Percentiles rank a stretch among this genome's conserved stretches.
phyloP scores from a whole-genome alignment of 2,329 filamentous ascomycete species.

The Fusarium buharicum region DNA sequence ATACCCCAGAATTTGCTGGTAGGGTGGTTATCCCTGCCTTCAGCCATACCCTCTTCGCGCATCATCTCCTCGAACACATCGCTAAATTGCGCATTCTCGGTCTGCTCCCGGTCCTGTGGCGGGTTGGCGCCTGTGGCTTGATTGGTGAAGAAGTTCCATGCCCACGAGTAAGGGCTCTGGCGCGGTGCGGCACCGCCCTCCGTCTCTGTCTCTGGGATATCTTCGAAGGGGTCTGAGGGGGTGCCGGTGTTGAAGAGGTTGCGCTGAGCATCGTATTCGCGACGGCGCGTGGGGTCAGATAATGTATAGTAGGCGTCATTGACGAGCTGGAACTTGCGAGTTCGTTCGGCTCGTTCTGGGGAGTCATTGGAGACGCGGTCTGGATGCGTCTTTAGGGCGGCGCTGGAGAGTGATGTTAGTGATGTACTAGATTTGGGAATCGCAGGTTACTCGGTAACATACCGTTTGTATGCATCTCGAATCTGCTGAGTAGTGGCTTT shows the following conservation, averaged over 20 bases:
- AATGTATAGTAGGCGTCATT: constrained; percentile 95
- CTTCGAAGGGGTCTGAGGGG: constrained; percentile 58
- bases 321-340: constrained; percentile 88
- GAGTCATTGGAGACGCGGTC: constrained; percentile 88
- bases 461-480: constrained; percentile 95
- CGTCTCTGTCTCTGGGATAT: constrained; percentile 46
- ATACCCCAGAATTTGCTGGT: constrained; percentile 87
- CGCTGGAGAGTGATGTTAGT: constrained; percentile 60
- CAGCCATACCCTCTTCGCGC: constrained; percentile 83
- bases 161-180: constrained; percentile 77
- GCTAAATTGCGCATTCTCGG: constrained; percentile 85
- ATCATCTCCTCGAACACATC: constrained; percentile 91
- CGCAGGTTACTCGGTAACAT: constrained; percentile 19
- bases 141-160: constrained; percentile 69
- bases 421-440: background rate
- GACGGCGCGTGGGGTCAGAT: constrained; percentile 78
- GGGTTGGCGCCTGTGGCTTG: constrained; percentile 38
- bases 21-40: constrained; percentile 67
- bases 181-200: constrained; percentile 54
- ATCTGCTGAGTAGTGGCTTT: constrained; percentile 84
- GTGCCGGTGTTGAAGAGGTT: constrained; percentile 48
- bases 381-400: constrained; percentile 90
- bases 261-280: constrained; percentile 82
- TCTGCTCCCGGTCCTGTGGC: constrained; percentile 59
- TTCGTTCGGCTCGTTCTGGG: constrained; percentile 82